Percentiles rank a stretch among this genome's conserved stretches.
These are phyloP conservation scores for Dovyalis caffra DNA, from an alignment of 345 rosid genomes.

Conservation along the genomic window DNA sequence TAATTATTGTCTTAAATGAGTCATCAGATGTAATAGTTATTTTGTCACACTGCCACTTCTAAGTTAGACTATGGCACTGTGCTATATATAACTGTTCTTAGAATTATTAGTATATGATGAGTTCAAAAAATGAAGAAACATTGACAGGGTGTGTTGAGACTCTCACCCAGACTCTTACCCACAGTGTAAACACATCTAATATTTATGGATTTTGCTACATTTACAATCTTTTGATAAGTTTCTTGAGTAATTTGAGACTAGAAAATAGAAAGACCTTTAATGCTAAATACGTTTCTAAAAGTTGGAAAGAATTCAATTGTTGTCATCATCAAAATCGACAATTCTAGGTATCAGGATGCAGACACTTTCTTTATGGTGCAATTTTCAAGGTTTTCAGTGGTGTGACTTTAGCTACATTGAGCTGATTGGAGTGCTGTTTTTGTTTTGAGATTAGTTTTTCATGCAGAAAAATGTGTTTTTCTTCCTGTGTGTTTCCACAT, in stretches of 20 bases:
- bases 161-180: not conserved
- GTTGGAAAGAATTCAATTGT: not conserved
- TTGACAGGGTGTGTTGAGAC: not conserved
- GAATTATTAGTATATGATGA: not conserved
- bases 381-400: not conserved
- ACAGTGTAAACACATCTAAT: not conserved
- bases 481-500: not conserved
- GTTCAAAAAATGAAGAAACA: not conserved
- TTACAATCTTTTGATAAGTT: not conserved
- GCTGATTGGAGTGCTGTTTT: not conserved
- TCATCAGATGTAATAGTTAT: not conserved
- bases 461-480: not conserved
- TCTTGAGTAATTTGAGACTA: not conserved
- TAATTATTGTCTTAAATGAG: not conserved
- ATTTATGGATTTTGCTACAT: not conserved
- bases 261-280: not conserved
- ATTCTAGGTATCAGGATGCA: no score
- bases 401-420: not conserved
- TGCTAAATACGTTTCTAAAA: not conserved
- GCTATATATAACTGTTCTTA: not conserved
- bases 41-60: not conserved
- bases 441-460: not conserved
- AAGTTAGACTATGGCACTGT: not conserved
- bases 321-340: not conserved
- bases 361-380: not conserved